phyloP scores from a whole-genome alignment of 2,329 filamentous ascomycete genomes.

The Leptodontidium sp. region DNA sequence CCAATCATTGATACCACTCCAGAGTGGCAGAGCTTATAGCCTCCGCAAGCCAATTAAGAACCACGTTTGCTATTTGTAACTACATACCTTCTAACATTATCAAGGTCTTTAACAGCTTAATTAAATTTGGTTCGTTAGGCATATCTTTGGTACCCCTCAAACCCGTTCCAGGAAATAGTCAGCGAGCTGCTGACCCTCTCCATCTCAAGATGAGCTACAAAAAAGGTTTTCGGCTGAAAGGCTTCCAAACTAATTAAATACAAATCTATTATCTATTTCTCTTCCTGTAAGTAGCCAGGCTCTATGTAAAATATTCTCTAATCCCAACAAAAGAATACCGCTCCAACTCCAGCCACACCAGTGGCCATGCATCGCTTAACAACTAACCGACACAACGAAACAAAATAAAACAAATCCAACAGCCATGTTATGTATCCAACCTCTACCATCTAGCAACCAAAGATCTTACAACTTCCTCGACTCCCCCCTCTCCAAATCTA shows the following conservation, averaged over 20 bases:
- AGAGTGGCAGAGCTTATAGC: neutral
- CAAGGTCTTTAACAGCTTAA: neutral
- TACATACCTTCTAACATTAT: neutral
- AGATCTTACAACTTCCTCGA: neutral
- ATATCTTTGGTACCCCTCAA: neutral
- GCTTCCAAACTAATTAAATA: neutral
- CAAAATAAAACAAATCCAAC: neutral
- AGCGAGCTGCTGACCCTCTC: neutral
- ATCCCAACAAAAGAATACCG: neutral
- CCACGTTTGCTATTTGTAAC: neutral
- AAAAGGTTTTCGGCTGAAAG: neutral
- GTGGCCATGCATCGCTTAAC: conserved; percentile 11
- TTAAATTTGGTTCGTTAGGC: neutral
- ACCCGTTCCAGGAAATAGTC: neutral
- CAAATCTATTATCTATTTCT: neutral
- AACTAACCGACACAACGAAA: neutral
- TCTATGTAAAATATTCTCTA: neutral
- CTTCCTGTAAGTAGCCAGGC: neutral
- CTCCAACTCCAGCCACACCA: neutral
- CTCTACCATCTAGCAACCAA: neutral
- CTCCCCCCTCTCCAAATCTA: neutral
- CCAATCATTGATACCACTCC: neutral
- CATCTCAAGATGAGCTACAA: neutral
- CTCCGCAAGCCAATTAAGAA: neutral
- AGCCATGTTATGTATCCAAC: neutral